Conservation (phyloP, 768 basidiomycete genomes). For the Amanita pseudoporphyria region DNA sequence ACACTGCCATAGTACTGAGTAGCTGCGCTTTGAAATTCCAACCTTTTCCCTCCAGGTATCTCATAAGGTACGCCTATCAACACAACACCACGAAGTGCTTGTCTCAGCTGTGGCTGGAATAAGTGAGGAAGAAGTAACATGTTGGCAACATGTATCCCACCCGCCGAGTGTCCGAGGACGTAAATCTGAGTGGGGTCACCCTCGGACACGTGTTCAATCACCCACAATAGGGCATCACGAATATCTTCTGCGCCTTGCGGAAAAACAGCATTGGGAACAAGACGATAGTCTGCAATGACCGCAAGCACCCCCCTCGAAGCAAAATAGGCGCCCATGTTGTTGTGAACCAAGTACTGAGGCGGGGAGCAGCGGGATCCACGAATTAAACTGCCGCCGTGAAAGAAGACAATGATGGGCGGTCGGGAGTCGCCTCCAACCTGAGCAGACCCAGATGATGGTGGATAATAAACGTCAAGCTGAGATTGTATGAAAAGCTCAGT, state of each 20-base stretch:
- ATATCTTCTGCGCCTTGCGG: constrained; percentile 19
- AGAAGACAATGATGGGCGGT: constrained; percentile 16
- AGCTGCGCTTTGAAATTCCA: constrained; percentile 12
- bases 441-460: constrained; percentile 1
- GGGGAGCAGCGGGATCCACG: constrained; percentile 13
- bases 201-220: constrained; percentile 8
- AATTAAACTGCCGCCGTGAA: constrained; percentile 18
- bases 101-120: constrained; percentile 7
- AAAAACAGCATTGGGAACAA: constrained; percentile 15
- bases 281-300: constrained; percentile 19
- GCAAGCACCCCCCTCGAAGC: constrained; percentile 18
- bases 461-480: constrained; percentile 20
- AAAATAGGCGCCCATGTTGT: constrained; percentile 20
- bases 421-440: background rate
- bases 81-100: constrained; percentile 12
- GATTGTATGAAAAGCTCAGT: background rate
- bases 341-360: constrained; percentile 16
- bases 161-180: constrained; percentile 20
- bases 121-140: constrained; percentile 12
- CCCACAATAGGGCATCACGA: constrained; percentile 16
- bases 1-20: constrained; percentile 15
- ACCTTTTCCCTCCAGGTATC: constrained; percentile 2
- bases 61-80: constrained; percentile 16
- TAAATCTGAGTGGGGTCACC: constrained; percentile 9
- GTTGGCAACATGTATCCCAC: constrained; percentile 16